Percentiles rank a stretch among this genome's conserved stretches.
These are phyloP conservation scores for Mesostigma viride DNA, from an alignment of 139 green algal species.

Conservation along the genomic window DNA sequence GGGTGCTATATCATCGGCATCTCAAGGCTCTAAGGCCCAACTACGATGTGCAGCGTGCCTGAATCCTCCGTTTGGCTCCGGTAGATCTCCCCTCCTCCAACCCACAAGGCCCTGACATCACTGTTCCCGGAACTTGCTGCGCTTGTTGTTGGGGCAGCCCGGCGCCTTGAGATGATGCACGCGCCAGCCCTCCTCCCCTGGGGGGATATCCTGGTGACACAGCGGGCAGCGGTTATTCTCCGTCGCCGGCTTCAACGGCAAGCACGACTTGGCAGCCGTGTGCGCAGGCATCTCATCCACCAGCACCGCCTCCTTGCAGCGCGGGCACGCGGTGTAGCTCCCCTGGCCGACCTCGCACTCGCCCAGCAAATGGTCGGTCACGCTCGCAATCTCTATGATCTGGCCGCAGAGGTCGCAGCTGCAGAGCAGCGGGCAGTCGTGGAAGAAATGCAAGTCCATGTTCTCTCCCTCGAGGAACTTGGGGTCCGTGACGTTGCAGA, in stretches of 20 bases:
- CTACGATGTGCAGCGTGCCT: too few species aligned
- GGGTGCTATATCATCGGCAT: too few species aligned
- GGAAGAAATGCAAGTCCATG: conserved; percentile 12
- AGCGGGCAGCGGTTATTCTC: neutral
- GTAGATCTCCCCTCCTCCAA: too few species aligned
- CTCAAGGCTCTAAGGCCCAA: too few species aligned
- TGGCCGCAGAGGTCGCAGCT: conserved; percentile 6
- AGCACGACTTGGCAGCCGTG: neutral
- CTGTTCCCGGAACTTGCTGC: too few species aligned
- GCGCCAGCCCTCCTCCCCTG: conserved; percentile 2
- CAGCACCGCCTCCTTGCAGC: conserved; percentile 4
- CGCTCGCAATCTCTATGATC: conserved; percentile 5
- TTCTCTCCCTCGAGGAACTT: neutral
- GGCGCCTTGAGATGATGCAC: neutral
- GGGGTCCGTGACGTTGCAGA: neutral
- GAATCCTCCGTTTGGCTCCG: too few species aligned
- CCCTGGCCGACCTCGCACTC: conserved; percentile 8
- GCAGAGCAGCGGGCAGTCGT: conserved; percentile 13
- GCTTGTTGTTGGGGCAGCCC: conserved; percentile 8
- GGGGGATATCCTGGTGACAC: conserved; percentile 3
- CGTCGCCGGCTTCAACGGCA: neutral
- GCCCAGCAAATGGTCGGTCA: conserved; percentile 7
- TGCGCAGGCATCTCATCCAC: neutral
- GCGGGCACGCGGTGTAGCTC: neutral
- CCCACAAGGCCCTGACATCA: too few species aligned